Evolutionary conservation across 352 stramenopile species (phyloP).

Genomic region (Pythium brassicae): DNA sequence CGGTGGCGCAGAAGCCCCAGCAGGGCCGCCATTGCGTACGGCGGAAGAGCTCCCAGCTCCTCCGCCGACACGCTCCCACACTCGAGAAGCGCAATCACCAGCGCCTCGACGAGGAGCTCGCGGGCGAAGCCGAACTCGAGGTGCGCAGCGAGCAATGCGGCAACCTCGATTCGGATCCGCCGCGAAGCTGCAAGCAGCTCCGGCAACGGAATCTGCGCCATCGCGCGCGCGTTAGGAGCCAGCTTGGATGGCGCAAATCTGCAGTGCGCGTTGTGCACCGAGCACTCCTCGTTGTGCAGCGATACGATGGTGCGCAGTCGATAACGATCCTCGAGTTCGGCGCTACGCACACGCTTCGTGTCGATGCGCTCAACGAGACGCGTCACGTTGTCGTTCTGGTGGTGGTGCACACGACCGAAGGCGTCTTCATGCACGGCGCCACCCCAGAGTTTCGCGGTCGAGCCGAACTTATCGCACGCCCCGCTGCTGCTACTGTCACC

Average conservation of each 20-base stretch:
- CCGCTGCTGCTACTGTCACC: neutral
- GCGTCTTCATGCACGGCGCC: neutral
- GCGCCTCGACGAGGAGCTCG: slow-evolving; percentile 34
- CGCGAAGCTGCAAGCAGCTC: slow-evolving; percentile 25
- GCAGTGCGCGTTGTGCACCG: slow-evolving; percentile 40
- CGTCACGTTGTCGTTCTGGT: slow-evolving; percentile 7
- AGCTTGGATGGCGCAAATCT: slow-evolving; percentile 39
- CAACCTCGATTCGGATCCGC: slow-evolving; percentile 27
- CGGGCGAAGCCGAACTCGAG: slow-evolving; percentile 39
- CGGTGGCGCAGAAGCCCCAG: slow-evolving; percentile 26
- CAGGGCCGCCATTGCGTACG: slow-evolving; percentile 38
- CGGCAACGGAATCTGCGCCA: slow-evolving; percentile 30
- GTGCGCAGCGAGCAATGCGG: slow-evolving; percentile 26
- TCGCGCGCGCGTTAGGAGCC: slow-evolving; percentile 20
- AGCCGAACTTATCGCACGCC: slow-evolving; percentile 23
- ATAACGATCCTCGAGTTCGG: slow-evolving; percentile 22
- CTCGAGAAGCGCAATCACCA: slow-evolving; percentile 41
- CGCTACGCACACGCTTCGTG: slow-evolving; percentile 1
- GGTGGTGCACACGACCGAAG: neutral
- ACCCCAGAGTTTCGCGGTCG: slow-evolving; percentile 28
- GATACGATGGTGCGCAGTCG: slow-evolving; percentile 31
- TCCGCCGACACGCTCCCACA: slow-evolving; percentile 14
- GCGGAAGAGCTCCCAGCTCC: slow-evolving; percentile 32
- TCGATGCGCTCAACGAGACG: slow-evolving; percentile 20
- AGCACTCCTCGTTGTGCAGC: slow-evolving; percentile 43